phyloP scores from a whole-genome alignment of 2,329 filamentous ascomycete genomes.

The Harringtonia aguacate region DNA sequence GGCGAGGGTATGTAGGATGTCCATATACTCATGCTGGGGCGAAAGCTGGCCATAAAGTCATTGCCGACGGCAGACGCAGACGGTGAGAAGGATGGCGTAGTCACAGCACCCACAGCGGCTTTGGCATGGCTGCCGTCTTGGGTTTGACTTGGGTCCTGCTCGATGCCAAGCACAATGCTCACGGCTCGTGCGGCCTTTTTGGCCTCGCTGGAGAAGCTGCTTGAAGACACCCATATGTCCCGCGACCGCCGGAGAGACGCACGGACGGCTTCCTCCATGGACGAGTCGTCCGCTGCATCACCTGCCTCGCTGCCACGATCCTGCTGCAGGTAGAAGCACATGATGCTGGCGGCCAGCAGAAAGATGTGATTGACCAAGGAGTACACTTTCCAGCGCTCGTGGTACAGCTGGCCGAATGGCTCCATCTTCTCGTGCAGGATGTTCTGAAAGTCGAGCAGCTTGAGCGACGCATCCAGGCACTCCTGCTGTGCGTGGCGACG shows the following conservation, averaged over 20 bases:
- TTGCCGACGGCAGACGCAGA: neutral
- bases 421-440: slow-evolving; percentile 20
- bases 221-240: neutral
- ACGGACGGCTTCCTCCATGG: neutral
- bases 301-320: neutral
- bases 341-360: slow-evolving; percentile 37
- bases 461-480: slow-evolving; percentile 17
- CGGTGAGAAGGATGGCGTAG: neutral
- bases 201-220: neutral
- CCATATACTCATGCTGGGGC: neutral
- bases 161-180: neutral
- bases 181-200: neutral
- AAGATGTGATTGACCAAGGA: slow-evolving; percentile 37
- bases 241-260: neutral
- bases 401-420: slow-evolving; percentile 31
- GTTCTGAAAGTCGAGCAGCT: slow-evolving; percentile 16
- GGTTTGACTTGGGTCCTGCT: neutral
- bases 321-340: slow-evolving; percentile 20
- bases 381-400: slow-evolving; percentile 32
- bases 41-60: slow-evolving; percentile 1
- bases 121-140: neutral
- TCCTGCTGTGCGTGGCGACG: slow-evolving; percentile 1
- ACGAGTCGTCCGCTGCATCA: neutral
- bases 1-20: neutral
- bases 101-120: neutral